Evolutionary conservation across 352 stramenopile genomes (phyloP).

Genomic region (Phytopythium cucurbitacearum): DNA sequence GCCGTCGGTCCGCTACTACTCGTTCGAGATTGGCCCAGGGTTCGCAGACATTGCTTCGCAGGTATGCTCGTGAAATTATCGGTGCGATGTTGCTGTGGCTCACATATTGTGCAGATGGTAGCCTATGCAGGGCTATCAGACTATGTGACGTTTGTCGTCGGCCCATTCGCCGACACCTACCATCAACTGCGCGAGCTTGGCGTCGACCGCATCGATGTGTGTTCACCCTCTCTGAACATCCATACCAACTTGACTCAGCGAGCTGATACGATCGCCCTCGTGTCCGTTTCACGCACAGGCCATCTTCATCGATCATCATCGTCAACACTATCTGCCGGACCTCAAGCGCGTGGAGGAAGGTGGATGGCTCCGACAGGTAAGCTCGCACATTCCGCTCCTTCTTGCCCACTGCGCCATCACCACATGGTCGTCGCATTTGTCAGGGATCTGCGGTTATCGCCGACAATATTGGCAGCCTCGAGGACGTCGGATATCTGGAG

Average conservation of each 20-base stretch:
- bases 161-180: slow-evolving; percentile 27
- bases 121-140: slow-evolving; percentile 23
- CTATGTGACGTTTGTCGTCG: slow-evolving; percentile 29
- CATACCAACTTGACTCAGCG: background rate
- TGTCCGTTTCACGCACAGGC: slow-evolving; percentile 10
- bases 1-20: slow-evolving; percentile 23
- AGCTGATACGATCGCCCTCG: background rate
- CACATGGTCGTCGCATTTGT: background rate
- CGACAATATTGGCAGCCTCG: slow-evolving; percentile 32
- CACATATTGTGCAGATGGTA: slow-evolving; percentile 13
- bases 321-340: slow-evolving; percentile 26
- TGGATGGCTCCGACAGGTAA: slow-evolving; percentile 20
- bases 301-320: slow-evolving; percentile 39
- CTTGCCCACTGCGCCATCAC: background rate
- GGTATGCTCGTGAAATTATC: slow-evolving; percentile 8
- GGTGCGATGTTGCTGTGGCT: background rate
- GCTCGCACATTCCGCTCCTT: background rate
- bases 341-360: slow-evolving; percentile 26
- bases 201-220: slow-evolving; percentile 28
- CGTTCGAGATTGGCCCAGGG: slow-evolving; percentile 33
- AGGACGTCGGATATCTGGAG: slow-evolving; percentile 29
- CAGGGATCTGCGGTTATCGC: slow-evolving; percentile 33
- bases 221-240: background rate
- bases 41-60: slow-evolving; percentile 31
- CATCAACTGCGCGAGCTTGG: slow-evolving; percentile 16